These are phyloP conservation scores for Smallanthus sonchifolius DNA, from an alignment of 129 eudicot species.

Conservation along the genomic window DNA sequence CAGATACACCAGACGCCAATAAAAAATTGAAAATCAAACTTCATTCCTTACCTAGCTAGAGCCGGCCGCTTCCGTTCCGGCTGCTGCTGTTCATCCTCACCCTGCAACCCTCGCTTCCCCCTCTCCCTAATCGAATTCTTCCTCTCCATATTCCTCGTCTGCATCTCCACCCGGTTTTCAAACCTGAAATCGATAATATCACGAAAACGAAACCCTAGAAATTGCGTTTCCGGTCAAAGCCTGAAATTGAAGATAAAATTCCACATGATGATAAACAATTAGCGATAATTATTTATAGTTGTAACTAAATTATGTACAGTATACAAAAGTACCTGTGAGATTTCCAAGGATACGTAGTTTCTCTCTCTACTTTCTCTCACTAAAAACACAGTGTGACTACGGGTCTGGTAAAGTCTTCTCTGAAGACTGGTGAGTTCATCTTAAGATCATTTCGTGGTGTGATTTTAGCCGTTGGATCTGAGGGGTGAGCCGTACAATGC, in stretches of 20 bases:
- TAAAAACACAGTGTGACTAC: conserved; percentile 15
- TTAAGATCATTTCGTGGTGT: conserved; percentile 8
- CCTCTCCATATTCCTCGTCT: conserved; percentile 88
- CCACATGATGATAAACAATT: conserved; percentile 3
- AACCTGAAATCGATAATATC: conserved; percentile 17
- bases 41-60: conserved; percentile 70
- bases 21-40: background rate
- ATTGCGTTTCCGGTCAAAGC: conserved; percentile 6
- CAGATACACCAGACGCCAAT: conserved; percentile 11
- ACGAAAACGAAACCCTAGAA: conserved; percentile 11
- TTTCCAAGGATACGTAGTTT: background rate
- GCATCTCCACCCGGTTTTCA: conserved; percentile 44
- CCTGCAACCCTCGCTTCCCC: conserved; percentile 73
- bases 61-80: conserved; percentile 91
- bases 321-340: conserved; percentile 18
- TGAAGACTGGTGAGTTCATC: conserved; percentile 26
- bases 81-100: conserved; percentile 58
- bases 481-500: conserved; percentile 7
- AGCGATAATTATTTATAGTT: background rate
- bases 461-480: conserved; percentile 21
- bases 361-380: conserved; percentile 17
- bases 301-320: background rate
- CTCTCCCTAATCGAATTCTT: conserved; percentile 68
- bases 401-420: conserved; percentile 10
- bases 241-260: conserved; percentile 18